Evolutionary conservation across 1,139 yeast genomes (phyloP).

Genomic region (Zygosaccharomyces pseudobailii): DNA sequence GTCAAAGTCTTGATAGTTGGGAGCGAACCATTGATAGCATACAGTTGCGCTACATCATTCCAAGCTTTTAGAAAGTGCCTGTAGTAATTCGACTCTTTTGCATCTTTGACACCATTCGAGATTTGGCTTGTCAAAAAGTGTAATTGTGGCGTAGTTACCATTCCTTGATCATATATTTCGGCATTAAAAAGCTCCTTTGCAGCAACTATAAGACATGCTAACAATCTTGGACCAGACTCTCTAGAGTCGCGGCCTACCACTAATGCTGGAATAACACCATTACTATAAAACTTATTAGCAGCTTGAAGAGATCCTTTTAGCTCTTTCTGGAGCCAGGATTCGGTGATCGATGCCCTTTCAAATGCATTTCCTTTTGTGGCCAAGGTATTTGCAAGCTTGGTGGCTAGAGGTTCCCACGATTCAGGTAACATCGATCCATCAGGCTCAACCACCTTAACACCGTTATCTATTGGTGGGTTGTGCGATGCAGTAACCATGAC

Average conservation of each 20-base stretch:
- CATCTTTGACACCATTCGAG: conserved; percentile 25
- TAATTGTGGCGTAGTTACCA: conserved; percentile 89
- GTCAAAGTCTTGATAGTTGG: conserved; percentile 43
- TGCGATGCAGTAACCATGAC: conserved; percentile 98
- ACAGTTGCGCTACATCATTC: conserved; percentile 38
- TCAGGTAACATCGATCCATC: conserved; percentile 86
- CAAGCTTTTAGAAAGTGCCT: conserved; percentile 52
- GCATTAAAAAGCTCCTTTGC: conserved; percentile 45
- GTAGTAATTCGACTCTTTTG: conserved; percentile 66
- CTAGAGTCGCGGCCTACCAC: conserved; percentile 69
- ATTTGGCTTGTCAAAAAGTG: conserved; percentile 74
- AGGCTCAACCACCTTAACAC: conserved; percentile 95
- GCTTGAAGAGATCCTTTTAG: conserved; percentile 3
- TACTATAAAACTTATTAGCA: conserved; percentile 31
- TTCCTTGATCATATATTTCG: conserved; percentile 50
- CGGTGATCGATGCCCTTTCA: not conserved
- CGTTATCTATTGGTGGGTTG: conserved; percentile 92
- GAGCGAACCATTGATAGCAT: conserved; percentile 34
- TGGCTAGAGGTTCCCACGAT: conserved; percentile 81
- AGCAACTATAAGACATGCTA: conserved; percentile 65
- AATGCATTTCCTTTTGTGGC: conserved; percentile 26
- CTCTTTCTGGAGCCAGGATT: not conserved
- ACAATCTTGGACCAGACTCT: conserved; percentile 68
- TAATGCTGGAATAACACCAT: conserved; percentile 37
- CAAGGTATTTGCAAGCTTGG: conserved; percentile 66